Conservation (phyloP, 2,329 filamentous ascomycete genomes). For the Cordyceps tenuipes region DNA sequence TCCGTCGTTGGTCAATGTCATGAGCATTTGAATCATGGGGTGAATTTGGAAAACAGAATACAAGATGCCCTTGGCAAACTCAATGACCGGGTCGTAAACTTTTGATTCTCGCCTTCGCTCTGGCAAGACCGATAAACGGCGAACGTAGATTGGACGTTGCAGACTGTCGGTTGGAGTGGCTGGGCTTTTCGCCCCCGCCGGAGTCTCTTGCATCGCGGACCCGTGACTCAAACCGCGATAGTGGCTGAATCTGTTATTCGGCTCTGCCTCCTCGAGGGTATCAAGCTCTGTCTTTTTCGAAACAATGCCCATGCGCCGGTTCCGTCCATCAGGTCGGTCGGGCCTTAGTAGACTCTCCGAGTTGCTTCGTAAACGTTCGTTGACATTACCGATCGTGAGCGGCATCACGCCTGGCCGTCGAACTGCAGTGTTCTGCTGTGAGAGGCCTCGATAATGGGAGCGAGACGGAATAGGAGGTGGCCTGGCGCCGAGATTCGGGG, state of each 20-base stretch:
- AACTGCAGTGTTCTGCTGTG: slow-evolving; percentile 55
- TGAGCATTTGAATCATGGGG: slow-evolving; percentile 58
- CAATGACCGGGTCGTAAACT: slow-evolving; percentile 51
- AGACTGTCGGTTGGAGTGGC: slow-evolving; percentile 48
- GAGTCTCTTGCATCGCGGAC: slow-evolving; percentile 55
- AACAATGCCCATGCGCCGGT: slow-evolving; percentile 56
- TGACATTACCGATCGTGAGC: slow-evolving; percentile 58
- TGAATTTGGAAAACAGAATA: slow-evolving; percentile 62
- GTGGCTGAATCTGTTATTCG: slow-evolving; percentile 58
- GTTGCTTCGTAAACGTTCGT: slow-evolving; percentile 59
- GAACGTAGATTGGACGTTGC: slow-evolving; percentile 54
- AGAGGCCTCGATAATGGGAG: slow-evolving; percentile 71
- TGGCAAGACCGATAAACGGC: slow-evolving; percentile 54
- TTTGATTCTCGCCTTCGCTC: slow-evolving; percentile 56
- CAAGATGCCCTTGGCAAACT: slow-evolving; percentile 57
- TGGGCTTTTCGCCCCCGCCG: slow-evolving; percentile 42
- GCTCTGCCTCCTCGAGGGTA: slow-evolving; percentile 53
- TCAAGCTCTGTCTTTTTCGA: slow-evolving; percentile 53
- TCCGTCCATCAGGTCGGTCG: slow-evolving; percentile 46
- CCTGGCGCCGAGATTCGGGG: slow-evolving; percentile 51
- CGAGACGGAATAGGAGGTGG: slow-evolving; percentile 67
- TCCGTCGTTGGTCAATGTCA: slow-evolving; percentile 52
- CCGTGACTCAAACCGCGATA: slow-evolving; percentile 59
- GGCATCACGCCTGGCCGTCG: slow-evolving; percentile 68
- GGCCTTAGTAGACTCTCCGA: slow-evolving; percentile 51